phyloP scores from a whole-genome alignment of 1,139 yeast genomes.

The Blastobotrys indianensis region DNA sequence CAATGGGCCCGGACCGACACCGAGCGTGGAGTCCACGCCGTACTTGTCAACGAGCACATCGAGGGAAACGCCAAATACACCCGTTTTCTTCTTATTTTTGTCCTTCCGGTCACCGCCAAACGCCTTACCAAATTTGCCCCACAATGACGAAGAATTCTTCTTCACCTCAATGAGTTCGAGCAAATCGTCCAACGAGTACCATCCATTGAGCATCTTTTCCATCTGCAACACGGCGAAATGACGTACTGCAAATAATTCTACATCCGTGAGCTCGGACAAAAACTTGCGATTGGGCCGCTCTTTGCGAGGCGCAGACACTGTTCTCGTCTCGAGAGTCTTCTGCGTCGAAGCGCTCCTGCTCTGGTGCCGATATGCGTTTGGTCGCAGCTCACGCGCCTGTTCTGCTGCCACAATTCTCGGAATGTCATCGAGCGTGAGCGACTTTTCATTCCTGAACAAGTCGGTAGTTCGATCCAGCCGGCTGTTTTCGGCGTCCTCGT shows the following conservation, averaged over 20 bases:
- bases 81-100: conserved; percentile 31
- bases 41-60: conserved; percentile 64
- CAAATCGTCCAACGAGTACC: conserved; percentile 48
- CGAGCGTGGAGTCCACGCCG: conserved; percentile 83
- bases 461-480: conserved; percentile 52
- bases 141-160: conserved; percentile 46
- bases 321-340: conserved; percentile 21
- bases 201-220: conserved; percentile 34
- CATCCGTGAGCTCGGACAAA: conserved; percentile 63
- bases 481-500: conserved; percentile 25
- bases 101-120: conserved; percentile 32
- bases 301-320: conserved; percentile 16
- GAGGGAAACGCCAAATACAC: conserved; percentile 78
- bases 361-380: conserved; percentile 76
- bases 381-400: conserved; percentile 88
- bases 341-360: conserved; percentile 23
- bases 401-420: conserved; percentile 97
- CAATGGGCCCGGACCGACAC: conserved; percentile 72
- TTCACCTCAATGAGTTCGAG: conserved; percentile 50
- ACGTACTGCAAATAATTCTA: conserved; percentile 57
- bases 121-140: conserved; percentile 64
- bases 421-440: conserved; percentile 89
- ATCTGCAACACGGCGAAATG: conserved; percentile 67
- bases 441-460: conserved; percentile 70
- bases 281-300: conserved; percentile 36